Evolutionary conservation across 352 stramenopile species (phyloP).

Genomic region (Phytophthora ohioensis): DNA sequence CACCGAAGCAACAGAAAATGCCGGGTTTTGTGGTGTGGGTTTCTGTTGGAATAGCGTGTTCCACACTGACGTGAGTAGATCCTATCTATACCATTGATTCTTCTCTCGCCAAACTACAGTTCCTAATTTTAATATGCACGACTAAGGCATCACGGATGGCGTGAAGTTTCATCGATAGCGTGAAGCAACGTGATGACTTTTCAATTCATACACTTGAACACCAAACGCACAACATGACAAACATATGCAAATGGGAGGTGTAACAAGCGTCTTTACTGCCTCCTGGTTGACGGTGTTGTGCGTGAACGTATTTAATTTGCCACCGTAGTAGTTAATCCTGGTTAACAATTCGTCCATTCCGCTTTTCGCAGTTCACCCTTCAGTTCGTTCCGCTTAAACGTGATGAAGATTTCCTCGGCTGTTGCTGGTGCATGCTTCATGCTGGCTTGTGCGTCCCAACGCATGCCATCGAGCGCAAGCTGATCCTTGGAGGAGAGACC

Average conservation of each 20-base stretch:
- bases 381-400: background rate
- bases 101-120: no score
- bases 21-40: no score
- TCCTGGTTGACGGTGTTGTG: background rate
- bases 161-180: no score
- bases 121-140: no score
- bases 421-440: constrained; percentile 5
- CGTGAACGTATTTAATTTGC: background rate
- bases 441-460: constrained; percentile 1
- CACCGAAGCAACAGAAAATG: no score
- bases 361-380: background rate
- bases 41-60: no score
- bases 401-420: constrained; percentile 9
- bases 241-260: background rate
- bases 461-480: constrained; percentile 14
- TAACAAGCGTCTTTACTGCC: background rate
- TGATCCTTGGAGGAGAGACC: constrained; percentile 25
- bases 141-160: no score
- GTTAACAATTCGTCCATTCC: background rate
- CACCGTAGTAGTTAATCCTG: background rate
- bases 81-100: no score
- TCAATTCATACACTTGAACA: background rate
- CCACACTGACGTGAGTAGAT: no score
- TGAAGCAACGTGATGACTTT: background rate
- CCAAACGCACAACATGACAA: background rate